Evolutionary conservation across 768 basidiomycete genomes (phyloP).

Genomic region (Boletus rex-veris): DNA sequence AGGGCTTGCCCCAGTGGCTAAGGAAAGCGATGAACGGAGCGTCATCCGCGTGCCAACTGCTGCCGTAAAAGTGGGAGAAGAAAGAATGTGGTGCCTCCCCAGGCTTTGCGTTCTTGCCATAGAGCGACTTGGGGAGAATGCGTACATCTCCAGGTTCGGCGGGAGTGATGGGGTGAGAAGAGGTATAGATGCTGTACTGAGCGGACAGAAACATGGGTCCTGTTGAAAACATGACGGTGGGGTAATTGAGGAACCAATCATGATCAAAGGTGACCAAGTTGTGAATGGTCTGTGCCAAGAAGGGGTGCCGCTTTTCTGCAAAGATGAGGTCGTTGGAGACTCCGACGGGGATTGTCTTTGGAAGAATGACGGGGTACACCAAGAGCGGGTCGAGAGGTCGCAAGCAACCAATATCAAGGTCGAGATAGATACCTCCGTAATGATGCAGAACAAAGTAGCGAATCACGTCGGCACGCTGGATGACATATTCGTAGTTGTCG

Average conservation of each 20-base stretch:
- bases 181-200: conserved; percentile 84
- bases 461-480: conserved; percentile 95
- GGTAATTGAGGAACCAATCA: conserved; percentile 93
- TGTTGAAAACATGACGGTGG: conserved; percentile 99
- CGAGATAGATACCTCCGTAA: conserved; percentile 94
- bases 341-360: conserved; percentile 95
- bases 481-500: conserved; percentile 85
- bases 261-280: conserved; percentile 90
- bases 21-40: conserved; percentile 97
- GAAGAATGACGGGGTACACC: conserved; percentile 82
- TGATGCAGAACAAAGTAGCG: conserved; percentile 97
- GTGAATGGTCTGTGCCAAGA: conserved; percentile 91
- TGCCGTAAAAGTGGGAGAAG: conserved; percentile 97
- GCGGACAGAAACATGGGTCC: conserved; percentile 98
- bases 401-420: conserved; percentile 93
- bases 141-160: conserved; percentile 69
- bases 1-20: conserved; percentile 77
- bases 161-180: conserved; percentile 57
- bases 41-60: conserved; percentile 98
- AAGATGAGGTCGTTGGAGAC: conserved; percentile 98
- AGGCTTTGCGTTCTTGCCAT: conserved; percentile 90
- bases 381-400: conserved; percentile 85
- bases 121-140: conserved; percentile 92
- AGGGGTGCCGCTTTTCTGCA: conserved; percentile 76
- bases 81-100: conserved; percentile 86